These are phyloP conservation scores for Capronia coronata DNA, from an alignment of 2,329 filamentous ascomycete species.

Conservation along the genomic window DNA sequence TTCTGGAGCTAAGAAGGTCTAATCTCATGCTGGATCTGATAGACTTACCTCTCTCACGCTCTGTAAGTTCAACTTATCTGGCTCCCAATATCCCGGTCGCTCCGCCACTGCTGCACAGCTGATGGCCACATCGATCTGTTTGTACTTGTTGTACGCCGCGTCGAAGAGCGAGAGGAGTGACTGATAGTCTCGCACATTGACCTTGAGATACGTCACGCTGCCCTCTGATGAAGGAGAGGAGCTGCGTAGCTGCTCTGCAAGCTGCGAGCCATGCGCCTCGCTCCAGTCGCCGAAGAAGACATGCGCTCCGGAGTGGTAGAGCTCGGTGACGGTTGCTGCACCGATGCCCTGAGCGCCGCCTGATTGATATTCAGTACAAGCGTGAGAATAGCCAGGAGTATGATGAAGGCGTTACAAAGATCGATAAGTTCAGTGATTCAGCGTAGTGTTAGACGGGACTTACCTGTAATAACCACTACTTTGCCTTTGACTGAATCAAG, in stretches of 20 bases:
- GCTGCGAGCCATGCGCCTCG: constrained; percentile 28
- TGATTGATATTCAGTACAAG: constrained; percentile 1
- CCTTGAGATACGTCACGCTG: constrained; percentile 23
- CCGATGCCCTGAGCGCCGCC: constrained; percentile 42
- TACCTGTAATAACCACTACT: constrained; percentile 23
- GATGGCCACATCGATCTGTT: constrained; percentile 45
- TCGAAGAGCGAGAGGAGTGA: constrained; percentile 45
- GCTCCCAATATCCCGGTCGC: constrained; percentile 25
- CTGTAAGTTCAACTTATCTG: constrained; percentile 19
- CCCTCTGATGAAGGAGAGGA: constrained; percentile 7
- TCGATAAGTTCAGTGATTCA: too few relatives aligned
- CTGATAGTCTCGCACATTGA: constrained; percentile 43
- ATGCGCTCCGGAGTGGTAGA: constrained; percentile 37
- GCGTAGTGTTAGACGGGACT: not conserved
- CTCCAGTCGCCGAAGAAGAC: constrained; percentile 41
- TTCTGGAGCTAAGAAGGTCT: not conserved
- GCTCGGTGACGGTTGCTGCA: constrained; percentile 37
- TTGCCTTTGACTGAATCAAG: constrained; percentile 20
- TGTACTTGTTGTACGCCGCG: constrained; percentile 38
- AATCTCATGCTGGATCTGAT: too few relatives aligned
- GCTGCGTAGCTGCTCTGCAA: constrained; percentile 18
- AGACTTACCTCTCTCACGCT: constrained; percentile 21
- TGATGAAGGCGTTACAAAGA: too few relatives aligned
- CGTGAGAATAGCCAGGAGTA: not conserved
- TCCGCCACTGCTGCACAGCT: constrained; percentile 45